Conservation (phyloP, 2,329 filamentous ascomycete genomes). For the Tolypocladium ovalisporum region DNA sequence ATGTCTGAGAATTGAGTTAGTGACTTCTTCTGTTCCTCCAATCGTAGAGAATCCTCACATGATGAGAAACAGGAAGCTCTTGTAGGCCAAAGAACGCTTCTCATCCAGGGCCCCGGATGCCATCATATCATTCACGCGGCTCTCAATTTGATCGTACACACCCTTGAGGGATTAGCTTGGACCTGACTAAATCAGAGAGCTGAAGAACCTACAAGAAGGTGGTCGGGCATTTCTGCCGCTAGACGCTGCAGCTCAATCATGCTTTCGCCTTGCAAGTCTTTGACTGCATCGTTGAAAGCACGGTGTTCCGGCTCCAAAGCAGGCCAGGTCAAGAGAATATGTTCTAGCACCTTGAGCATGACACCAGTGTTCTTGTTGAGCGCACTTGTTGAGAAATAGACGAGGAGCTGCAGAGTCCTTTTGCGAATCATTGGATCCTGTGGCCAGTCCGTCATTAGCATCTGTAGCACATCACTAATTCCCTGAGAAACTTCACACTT, state of each 20-base stretch:
- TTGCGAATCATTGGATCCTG: slow-evolving; percentile 75
- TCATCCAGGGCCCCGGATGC: slow-evolving; percentile 64
- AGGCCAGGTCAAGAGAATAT: slow-evolving; percentile 79
- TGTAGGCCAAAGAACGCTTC: slow-evolving; percentile 75
- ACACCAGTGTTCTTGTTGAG: slow-evolving; percentile 68
- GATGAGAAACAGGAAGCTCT: slow-evolving; percentile 87
- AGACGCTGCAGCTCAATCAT: slow-evolving; percentile 82
- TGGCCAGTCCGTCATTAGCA: background rate
- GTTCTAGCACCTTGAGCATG: slow-evolving; percentile 81
- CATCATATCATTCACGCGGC: slow-evolving; percentile 71
- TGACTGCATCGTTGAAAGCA: slow-evolving; percentile 77
- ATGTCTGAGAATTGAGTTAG: slow-evolving; percentile 43
- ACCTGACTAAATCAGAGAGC: background rate
- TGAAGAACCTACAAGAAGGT: slow-evolving; percentile 53
- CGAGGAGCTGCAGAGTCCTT: slow-evolving; percentile 68
- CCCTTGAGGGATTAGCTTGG: slow-evolving; percentile 32
- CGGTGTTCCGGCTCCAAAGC: slow-evolving; percentile 58
- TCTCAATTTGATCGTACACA: slow-evolving; percentile 80
- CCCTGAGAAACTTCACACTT: slow-evolving; percentile 2
- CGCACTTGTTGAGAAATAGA: slow-evolving; percentile 74
- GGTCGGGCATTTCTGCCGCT: slow-evolving; percentile 82
- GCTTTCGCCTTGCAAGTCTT: slow-evolving; percentile 75
- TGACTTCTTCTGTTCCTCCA: slow-evolving; percentile 1
- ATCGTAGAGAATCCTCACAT: slow-evolving; percentile 38
- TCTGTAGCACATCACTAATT: background rate